Base-by-base conservation (phyloP, 805 yeast species). In the Starmerella davenportii region DNA sequence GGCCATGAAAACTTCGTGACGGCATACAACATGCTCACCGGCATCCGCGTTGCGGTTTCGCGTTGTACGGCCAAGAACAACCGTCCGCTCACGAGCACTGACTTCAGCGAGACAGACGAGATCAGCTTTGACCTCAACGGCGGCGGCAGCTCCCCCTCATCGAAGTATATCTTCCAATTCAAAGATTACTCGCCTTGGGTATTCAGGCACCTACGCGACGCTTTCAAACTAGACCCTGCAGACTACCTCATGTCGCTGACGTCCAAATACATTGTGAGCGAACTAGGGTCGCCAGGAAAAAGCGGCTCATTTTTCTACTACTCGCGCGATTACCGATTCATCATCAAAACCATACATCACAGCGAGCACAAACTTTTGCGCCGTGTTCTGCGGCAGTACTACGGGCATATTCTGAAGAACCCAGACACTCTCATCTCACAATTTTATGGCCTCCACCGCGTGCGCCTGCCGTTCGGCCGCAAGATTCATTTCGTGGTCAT, bases 11-110 rank as follows among this genome's bases (percentile, higher is more conserved):
- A 85, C 56, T 90, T 77, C 51, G 80, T 84, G 21, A 74, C 87
- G 65, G 98, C 95, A 1, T 92, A 90, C 58, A 84, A 87, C 57
- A 87, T 90, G 95, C 68, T 92, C 41, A 85, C 96, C 0, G 98
- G 99, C 2, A 90, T 90, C 35, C 68, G 98, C 41, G 93, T 84
- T 7, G 85, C 95, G 0, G 96, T 90, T 0, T 81, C 94, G 3
- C 65, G 95, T 41, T 78, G 93, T 51, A 61, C 60, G 27, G 80
- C 95, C 0, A 92, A 93, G 28, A 66, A 77, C 9, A 79, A 81
- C 70, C 70, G 77, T 38, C 76, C 77, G 16, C 60, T 90, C 31
- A 68, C 66, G 1, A 76, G 73, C 36, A 66, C 62, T 14, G 95
- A 87, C 55, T 90, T 85, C 55, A 62, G 59, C 25, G 61, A 70